Percentiles rank a stretch among this genome's conserved stretches.
Conservation (phyloP, 192 early-diverging fungal genomes). For the Dissophora ornata region DNA sequence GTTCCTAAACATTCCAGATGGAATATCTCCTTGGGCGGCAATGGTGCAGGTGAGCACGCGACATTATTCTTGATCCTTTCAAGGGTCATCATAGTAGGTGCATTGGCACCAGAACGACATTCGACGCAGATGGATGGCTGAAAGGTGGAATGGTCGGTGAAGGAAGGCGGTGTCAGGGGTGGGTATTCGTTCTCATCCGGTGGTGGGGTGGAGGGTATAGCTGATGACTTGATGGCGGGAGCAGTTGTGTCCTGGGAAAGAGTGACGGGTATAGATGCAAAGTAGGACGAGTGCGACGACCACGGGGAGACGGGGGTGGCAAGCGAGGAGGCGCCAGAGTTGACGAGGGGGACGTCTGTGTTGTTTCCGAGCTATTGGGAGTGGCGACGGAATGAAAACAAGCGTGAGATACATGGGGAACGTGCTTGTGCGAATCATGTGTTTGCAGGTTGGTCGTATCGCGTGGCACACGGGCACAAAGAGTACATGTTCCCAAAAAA, state of each 20-base stretch:
- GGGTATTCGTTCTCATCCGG: slow-evolving; percentile 41
- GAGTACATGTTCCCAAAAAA: too few species aligned
- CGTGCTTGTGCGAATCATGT: not conserved
- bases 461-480: too few species aligned
- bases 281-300: slow-evolving; percentile 36
- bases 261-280: slow-evolving; percentile 36
- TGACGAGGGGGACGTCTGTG: slow-evolving; percentile 27
- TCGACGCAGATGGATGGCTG: slow-evolving; percentile 49
- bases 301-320: slow-evolving; percentile 43
- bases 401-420: not conserved
- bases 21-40: slow-evolving; percentile 40
- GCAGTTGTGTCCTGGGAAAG: slow-evolving; percentile 1
- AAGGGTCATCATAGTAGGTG: slow-evolving; percentile 28
- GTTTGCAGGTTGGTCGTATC: too few species aligned
- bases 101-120: slow-evolving; percentile 28
- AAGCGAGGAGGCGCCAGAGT: slow-evolving; percentile 14
- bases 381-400: not conserved
- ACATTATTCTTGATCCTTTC: slow-evolving; percentile 40
- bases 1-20: slow-evolving; percentile 41
- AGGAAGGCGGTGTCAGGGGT: slow-evolving; percentile 41
- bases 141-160: slow-evolving; percentile 24
- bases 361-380: slow-evolving; percentile 45
- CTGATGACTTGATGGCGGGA: not conserved
- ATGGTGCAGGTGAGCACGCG: slow-evolving; percentile 9
- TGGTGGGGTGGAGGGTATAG: slow-evolving; percentile 49